Percentiles rank a stretch among this genome's conserved stretches.
phyloP scores from a whole-genome alignment of 768 basidiomycete genomes.

The Trametes sanguinea region DNA sequence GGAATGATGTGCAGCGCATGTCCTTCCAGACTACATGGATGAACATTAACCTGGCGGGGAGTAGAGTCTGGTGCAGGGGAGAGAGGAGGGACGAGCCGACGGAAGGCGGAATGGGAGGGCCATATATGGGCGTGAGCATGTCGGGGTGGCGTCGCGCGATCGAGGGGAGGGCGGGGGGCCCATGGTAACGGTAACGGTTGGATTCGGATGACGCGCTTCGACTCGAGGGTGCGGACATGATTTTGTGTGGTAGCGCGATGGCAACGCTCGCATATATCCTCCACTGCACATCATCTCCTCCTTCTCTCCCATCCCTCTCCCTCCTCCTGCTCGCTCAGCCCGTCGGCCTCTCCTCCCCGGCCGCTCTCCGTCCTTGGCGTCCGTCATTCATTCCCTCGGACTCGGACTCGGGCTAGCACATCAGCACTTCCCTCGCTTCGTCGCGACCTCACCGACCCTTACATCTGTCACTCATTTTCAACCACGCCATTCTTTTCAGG shows the following conservation, averaged over 20 bases:
- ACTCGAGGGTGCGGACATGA: background rate
- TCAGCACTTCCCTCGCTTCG: background rate
- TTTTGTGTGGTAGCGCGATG: background rate
- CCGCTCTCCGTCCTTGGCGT: background rate
- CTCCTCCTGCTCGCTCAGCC: background rate
- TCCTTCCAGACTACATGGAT: too few relatives aligned
- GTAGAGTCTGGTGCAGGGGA: background rate
- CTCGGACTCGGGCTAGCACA: background rate
- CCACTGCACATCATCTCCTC: background rate
- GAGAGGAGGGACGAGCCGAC: background rate
- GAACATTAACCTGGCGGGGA: background rate
- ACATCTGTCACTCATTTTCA: conserved; percentile 13
- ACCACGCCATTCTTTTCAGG: conserved; percentile 1
- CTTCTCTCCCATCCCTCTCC: background rate
- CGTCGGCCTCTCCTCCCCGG: background rate
- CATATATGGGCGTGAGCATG: conserved; percentile 9
- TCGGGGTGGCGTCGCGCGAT: conserved; percentile 7
- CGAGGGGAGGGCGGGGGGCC: background rate
- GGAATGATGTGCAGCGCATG: background rate
- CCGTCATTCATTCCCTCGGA: background rate
- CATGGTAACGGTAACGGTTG: conserved; percentile 8
- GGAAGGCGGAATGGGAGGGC: background rate
- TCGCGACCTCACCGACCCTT: background rate
- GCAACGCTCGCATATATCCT: conserved; percentile 11
- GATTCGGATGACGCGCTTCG: background rate